Percentiles rank a stretch among this genome's conserved stretches.
Conservation (phyloP, 441 rosid species). For the Populus trichocarpa region DNA sequence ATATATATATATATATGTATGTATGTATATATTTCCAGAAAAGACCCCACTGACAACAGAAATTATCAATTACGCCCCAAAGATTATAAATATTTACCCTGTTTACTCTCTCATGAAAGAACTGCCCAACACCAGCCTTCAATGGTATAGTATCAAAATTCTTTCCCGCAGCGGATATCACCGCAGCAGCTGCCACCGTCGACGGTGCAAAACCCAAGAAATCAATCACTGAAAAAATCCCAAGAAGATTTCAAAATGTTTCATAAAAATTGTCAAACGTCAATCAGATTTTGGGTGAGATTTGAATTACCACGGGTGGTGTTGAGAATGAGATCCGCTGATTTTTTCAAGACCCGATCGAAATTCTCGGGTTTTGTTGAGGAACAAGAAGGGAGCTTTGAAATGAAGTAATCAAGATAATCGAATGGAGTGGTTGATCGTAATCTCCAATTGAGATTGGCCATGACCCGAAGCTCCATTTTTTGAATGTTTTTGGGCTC, state of each 20-base stretch:
- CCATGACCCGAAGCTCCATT: slow-evolving; percentile 54
- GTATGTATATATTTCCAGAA: slow-evolving; percentile 12
- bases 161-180: slow-evolving; percentile 33
- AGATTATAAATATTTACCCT: neutral
- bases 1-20: too few relatives aligned
- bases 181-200: slow-evolving; percentile 56
- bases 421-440: slow-evolving; percentile 53
- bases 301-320: slow-evolving; percentile 43
- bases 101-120: slow-evolving; percentile 13
- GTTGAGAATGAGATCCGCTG: slow-evolving; percentile 48
- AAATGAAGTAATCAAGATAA: slow-evolving; percentile 40
- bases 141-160: slow-evolving; percentile 7
- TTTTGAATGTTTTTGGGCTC: slow-evolving; percentile 40
- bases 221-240: slow-evolving; percentile 35
- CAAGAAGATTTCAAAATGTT: neutral
- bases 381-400: slow-evolving; percentile 27
- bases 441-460: slow-evolving; percentile 45
- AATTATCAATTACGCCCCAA: neutral
- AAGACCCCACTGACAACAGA: neutral
- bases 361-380: slow-evolving; percentile 4
- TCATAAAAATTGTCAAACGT: neutral
- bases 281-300: neutral
- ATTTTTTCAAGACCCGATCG: slow-evolving; percentile 26
- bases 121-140: neutral
- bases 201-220: slow-evolving; percentile 51